A percentile compares a stretch with the other conserved stretches of the same genome.
phyloP scores from a whole-genome alignment of 805 yeast genomes.

The Maudiozyma bulderi region DNA sequence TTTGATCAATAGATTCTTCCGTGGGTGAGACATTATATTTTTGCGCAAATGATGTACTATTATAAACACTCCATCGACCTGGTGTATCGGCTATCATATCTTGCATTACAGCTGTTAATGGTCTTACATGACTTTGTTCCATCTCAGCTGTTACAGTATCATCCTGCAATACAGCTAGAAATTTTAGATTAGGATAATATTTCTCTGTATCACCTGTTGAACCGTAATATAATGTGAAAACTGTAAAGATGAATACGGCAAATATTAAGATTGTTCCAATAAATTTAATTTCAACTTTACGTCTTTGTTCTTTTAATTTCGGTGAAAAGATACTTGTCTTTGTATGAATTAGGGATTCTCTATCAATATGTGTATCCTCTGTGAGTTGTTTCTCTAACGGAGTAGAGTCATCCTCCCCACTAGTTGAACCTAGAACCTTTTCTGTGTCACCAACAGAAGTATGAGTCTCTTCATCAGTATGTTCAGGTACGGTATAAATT shows the following conservation, averaged over 20 bases:
- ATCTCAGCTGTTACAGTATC: slow-evolving; percentile 4
- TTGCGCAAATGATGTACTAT: slow-evolving; percentile 17
- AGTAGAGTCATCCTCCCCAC: not conserved
- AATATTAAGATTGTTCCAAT: slow-evolving; percentile 9
- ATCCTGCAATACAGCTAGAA: slow-evolving; percentile 30
- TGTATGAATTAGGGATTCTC: not conserved
- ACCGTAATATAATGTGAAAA: slow-evolving; percentile 31
- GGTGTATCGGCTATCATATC: slow-evolving; percentile 6
- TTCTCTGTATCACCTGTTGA: slow-evolving; percentile 24
- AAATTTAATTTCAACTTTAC: slow-evolving; percentile 3
- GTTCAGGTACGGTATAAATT: not conserved
- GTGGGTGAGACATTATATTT: slow-evolving; percentile 10
- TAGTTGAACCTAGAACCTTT: too few relatives aligned
- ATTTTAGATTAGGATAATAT: slow-evolving; percentile 16
- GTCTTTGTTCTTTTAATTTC: slow-evolving; percentile 6
- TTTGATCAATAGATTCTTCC: slow-evolving; percentile 21
- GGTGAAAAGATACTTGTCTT: slow-evolving; percentile 11
- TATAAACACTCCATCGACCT: slow-evolving; percentile 25
- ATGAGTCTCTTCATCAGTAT: not conserved
- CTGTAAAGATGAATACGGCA: slow-evolving; percentile 14
- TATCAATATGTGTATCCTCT: too few relatives aligned
- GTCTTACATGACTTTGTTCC: slow-evolving; percentile 3
- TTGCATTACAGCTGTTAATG: slow-evolving; percentile 5
- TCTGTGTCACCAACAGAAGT: not conserved
- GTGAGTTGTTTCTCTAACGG: not conserved